Percentiles rank a stretch among this genome's conserved stretches.
Conservation (phyloP, 1,139 yeast genomes). For the Dujonia santamariae region DNA sequence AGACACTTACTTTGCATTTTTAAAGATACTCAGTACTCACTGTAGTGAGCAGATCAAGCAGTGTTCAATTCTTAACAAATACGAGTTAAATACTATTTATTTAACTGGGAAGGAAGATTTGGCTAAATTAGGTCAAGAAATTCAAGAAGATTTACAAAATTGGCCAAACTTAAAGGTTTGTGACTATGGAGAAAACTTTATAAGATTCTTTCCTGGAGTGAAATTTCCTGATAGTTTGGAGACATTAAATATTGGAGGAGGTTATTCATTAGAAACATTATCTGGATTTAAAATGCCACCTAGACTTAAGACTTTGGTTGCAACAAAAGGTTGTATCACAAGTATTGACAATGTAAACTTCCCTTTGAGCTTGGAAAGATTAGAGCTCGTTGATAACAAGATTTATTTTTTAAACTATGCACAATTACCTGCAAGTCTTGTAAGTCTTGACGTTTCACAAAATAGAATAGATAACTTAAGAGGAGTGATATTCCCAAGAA, state of each 20-base stretch:
- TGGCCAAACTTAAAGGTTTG: conserved; percentile 35
- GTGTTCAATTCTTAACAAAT: conserved; percentile 39
- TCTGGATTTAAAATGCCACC: conserved; percentile 42
- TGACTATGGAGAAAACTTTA: conserved; percentile 40
- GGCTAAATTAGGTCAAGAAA: conserved; percentile 34
- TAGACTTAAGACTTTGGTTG: conserved; percentile 28
- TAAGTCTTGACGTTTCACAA: conserved; percentile 35
- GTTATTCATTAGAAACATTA: conserved; percentile 38
- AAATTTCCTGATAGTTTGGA: conserved; percentile 38
- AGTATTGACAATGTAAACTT: conserved; percentile 36
- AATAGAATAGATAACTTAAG: conserved; percentile 41
- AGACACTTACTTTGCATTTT: conserved; percentile 23
- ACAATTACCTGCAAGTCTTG: conserved; percentile 34
- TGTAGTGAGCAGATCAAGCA: conserved; percentile 30
- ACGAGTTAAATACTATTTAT: conserved; percentile 33
- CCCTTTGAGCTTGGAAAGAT: conserved; percentile 30
- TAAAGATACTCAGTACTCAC: conserved; percentile 22
- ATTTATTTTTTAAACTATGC: conserved; percentile 40
- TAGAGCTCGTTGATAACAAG: conserved; percentile 37
- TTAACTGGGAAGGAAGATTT: conserved; percentile 34
- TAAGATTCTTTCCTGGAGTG: conserved; percentile 40
- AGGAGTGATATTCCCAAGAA: conserved; percentile 38
- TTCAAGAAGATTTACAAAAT: conserved; percentile 34
- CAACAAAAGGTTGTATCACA: conserved; percentile 33
- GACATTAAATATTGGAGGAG: conserved; percentile 41